phyloP scores from a whole-genome alignment of 306 rosid species.

The Hippophae rhamnoides region DNA sequence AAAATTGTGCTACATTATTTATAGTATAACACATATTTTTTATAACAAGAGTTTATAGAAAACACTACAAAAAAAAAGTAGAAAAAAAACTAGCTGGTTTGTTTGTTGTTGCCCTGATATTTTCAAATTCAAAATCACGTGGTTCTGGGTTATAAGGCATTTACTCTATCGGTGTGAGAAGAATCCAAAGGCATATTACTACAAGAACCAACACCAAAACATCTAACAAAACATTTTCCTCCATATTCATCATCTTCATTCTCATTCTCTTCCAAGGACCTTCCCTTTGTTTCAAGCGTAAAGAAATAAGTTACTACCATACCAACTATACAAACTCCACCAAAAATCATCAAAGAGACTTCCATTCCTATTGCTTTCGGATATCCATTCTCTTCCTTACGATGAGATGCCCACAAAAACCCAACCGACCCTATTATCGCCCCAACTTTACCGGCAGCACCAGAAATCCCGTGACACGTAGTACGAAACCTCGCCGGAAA shows the following conservation, averaged over 20 bases:
- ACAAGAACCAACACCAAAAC: too few relatives aligned
- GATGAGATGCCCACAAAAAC: constrained; percentile 43
- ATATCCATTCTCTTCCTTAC: not conserved
- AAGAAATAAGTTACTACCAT: constrained; percentile 46
- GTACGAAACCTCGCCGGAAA: constrained; percentile 71
- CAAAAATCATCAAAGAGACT: constrained; percentile 35
- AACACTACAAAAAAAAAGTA: too few relatives aligned
- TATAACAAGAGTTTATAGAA: too few relatives aligned
- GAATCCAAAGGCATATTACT: too few relatives aligned
- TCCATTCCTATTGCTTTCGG: not conserved
- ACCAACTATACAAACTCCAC: constrained; percentile 52
- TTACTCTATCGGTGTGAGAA: too few relatives aligned
- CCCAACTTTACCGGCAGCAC: constrained; percentile 59
- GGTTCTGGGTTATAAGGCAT: too few relatives aligned
- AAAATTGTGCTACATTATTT: too few relatives aligned
- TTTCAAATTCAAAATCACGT: too few relatives aligned
- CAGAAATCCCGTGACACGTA: constrained; percentile 76
- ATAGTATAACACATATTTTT: too few relatives aligned
- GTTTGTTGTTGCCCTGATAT: too few relatives aligned
- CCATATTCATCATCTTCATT: constrained; percentile 11
- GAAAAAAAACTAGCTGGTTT: too few relatives aligned
- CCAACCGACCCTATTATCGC: constrained; percentile 68
- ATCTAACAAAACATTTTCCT: too few relatives aligned
- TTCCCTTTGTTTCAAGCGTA: constrained; percentile 54
- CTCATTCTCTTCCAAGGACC: constrained; percentile 74